Evolutionary conservation across 2,329 filamentous ascomycete species (phyloP).

Genomic region (Hysterium pulicare): DNA sequence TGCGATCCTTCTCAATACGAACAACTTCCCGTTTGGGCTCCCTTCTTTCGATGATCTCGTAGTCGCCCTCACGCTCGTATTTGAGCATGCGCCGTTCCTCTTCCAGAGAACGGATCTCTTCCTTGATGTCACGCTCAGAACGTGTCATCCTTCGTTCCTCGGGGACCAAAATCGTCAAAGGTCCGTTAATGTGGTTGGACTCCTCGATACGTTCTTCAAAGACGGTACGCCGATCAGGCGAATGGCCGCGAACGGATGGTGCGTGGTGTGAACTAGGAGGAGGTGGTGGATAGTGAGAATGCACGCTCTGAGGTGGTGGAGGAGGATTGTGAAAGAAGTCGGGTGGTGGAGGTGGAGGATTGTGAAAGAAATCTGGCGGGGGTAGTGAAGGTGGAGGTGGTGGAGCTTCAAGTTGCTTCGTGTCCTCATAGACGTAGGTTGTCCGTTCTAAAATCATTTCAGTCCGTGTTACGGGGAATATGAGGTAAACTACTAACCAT

Average conservation of each 20-base stretch:
- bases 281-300: slow-evolving; percentile 1
- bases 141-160: slow-evolving; percentile 25
- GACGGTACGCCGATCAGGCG: slow-evolving; percentile 32
- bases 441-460: slow-evolving; percentile 34
- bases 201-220: slow-evolving; percentile 45
- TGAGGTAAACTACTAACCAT: slow-evolving; percentile 1
- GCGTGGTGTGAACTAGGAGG: slow-evolving; percentile 23
- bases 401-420: not conserved
- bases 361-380: slow-evolving; percentile 6
- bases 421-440: slow-evolving; percentile 35
- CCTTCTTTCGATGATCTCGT: slow-evolving; percentile 60
- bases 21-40: slow-evolving; percentile 54
- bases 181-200: slow-evolving; percentile 45
- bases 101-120: slow-evolving; percentile 70
- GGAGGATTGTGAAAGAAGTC: slow-evolving; percentile 9
- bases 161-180: slow-evolving; percentile 49
- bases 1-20: slow-evolving; percentile 82
- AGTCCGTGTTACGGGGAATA: too few relatives aligned
- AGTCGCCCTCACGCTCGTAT: slow-evolving; percentile 56
- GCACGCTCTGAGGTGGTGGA: slow-evolving; percentile 5
- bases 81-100: slow-evolving; percentile 58
- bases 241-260: slow-evolving; percentile 30
- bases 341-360: slow-evolving; percentile 20
- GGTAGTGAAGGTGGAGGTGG: slow-evolving; percentile 13
- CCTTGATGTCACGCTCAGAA: slow-evolving; percentile 63